Evolutionary conservation across 2,329 filamentous ascomycete genomes (phyloP).

Genomic region (Lachnellula suecica): DNA sequence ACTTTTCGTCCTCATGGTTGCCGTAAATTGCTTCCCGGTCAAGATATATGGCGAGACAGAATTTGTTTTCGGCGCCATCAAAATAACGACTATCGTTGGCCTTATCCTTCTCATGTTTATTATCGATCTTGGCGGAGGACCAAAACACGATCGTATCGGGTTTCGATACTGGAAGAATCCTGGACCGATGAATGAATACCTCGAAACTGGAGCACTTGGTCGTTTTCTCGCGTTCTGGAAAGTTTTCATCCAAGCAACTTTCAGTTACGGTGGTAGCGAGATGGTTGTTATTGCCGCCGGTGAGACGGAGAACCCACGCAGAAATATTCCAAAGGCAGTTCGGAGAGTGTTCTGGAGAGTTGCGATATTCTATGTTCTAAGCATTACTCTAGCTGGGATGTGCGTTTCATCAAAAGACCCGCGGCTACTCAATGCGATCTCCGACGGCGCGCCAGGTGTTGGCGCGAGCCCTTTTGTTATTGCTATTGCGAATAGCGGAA

Average conservation of each 20-base stretch:
- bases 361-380: constrained; percentile 68
- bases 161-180: constrained; percentile 48
- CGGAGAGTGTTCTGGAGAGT: constrained; percentile 73
- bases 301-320: constrained; percentile 63
- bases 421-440: constrained; percentile 52
- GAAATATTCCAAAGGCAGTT: constrained; percentile 65
- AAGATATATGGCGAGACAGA: constrained; percentile 76
- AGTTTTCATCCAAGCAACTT: constrained; percentile 63
- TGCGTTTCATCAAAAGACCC: constrained; percentile 63
- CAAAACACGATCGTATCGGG: constrained; percentile 52
- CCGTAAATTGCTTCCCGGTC: constrained; percentile 70
- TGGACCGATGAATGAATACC: constrained; percentile 53
- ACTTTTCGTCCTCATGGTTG: constrained; percentile 41
- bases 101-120: constrained; percentile 60
- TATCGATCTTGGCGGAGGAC: constrained; percentile 63
- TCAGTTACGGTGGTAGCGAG: constrained; percentile 68
- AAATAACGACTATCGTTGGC: constrained; percentile 41
- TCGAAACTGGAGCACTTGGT: constrained; percentile 52
- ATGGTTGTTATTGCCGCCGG: constrained; percentile 71
- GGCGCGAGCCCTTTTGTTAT: constrained; percentile 44
- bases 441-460: constrained; percentile 35
- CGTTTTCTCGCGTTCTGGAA: constrained; percentile 58
- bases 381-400: constrained; percentile 64
- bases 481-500: constrained; percentile 60
- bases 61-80: no score